Evolutionary conservation across 768 basidiomycete genomes (phyloP).

Genomic region (Hirschioporus abietinus): DNA sequence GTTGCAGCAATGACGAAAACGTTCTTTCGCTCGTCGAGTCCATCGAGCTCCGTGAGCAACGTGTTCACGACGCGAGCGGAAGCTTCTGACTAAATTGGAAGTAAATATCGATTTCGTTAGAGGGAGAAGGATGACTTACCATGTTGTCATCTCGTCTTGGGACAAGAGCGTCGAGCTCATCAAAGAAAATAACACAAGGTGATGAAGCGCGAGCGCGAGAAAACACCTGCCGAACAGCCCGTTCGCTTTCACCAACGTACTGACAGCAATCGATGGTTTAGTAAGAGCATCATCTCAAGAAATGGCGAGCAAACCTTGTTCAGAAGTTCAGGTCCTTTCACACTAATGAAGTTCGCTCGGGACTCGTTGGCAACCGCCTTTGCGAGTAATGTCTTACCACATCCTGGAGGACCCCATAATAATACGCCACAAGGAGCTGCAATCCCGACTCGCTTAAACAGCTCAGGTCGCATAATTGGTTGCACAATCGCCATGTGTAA

Average conservation of each 20-base stretch:
- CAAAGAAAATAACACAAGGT: slow-evolving; percentile 94
- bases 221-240: slow-evolving; percentile 93
- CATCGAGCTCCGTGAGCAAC: slow-evolving; percentile 89
- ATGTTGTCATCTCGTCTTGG: slow-evolving; percentile 86
- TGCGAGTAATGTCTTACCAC: slow-evolving; percentile 95
- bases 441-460: slow-evolving; percentile 87
- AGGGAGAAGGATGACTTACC: slow-evolving; percentile 38
- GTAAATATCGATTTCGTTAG: slow-evolving; percentile 5
- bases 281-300: background rate
- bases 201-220: slow-evolving; percentile 88
- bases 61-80: slow-evolving; percentile 93
- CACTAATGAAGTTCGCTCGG: slow-evolving; percentile 93
- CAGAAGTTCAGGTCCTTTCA: slow-evolving; percentile 93
- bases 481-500: slow-evolving; percentile 97
- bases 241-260: slow-evolving; percentile 97
- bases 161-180: slow-evolving; percentile 89
- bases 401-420: slow-evolving; percentile 98
- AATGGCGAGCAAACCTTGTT: slow-evolving; percentile 68
- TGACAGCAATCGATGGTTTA: slow-evolving; percentile 25
- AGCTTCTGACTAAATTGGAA: slow-evolving; percentile 68
- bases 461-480: slow-evolving; percentile 83
- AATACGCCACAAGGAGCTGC: slow-evolving; percentile 89
- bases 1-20: slow-evolving; percentile 95
- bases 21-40: slow-evolving; percentile 77
- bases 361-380: slow-evolving; percentile 98